phyloP scores from a whole-genome alignment of 2,329 filamentous ascomycete species.

The Colletotrichum melonis region DNA sequence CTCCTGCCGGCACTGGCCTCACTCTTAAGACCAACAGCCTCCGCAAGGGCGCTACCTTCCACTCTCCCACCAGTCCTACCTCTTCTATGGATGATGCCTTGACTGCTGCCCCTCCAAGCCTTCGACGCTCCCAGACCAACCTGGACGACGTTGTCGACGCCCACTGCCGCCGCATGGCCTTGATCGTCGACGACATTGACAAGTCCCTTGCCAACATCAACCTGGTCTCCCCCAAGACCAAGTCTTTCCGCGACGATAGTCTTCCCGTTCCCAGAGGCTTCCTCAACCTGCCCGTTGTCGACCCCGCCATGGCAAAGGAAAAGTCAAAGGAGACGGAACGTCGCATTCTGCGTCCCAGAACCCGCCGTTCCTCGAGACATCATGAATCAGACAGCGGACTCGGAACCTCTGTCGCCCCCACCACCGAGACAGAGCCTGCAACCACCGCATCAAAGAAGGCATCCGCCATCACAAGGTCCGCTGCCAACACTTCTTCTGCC shows the following conservation, averaged over 20 bases:
- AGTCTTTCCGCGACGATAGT: slow-evolving; percentile 64
- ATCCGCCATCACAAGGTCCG: slow-evolving; percentile 72
- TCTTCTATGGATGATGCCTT: slow-evolving; percentile 55
- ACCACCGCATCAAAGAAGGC: slow-evolving; percentile 54
- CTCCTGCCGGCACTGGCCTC: slow-evolving; percentile 53
- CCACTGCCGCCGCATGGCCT: slow-evolving; percentile 74
- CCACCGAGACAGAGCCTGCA: slow-evolving; percentile 59
- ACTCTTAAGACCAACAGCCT: slow-evolving; percentile 68
- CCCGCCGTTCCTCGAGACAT: slow-evolving; percentile 68
- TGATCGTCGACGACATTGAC: slow-evolving; percentile 75
- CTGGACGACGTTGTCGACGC: slow-evolving; percentile 79
- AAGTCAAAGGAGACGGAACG: slow-evolving; percentile 53
- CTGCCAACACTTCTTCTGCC: slow-evolving; percentile 56
- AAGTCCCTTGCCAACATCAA: slow-evolving; percentile 65
- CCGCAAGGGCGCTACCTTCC: slow-evolving; percentile 78
- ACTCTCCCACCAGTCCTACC: slow-evolving; percentile 55
- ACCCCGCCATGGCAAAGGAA: slow-evolving; percentile 59
- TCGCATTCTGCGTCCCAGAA: slow-evolving; percentile 64
- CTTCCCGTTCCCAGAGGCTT: slow-evolving; percentile 70
- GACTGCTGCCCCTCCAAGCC: slow-evolving; percentile 59
- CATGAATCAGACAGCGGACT: slow-evolving; percentile 90
- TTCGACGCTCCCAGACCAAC: slow-evolving; percentile 76
- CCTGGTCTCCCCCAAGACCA: slow-evolving; percentile 50
- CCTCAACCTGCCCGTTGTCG: slow-evolving; percentile 66
- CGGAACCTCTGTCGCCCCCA: slow-evolving; percentile 81